These are phyloP conservation scores for Pseudogymnoascus sp. DNA, from an alignment of 2,329 filamentous ascomycete genomes.

Conservation along the genomic window DNA sequence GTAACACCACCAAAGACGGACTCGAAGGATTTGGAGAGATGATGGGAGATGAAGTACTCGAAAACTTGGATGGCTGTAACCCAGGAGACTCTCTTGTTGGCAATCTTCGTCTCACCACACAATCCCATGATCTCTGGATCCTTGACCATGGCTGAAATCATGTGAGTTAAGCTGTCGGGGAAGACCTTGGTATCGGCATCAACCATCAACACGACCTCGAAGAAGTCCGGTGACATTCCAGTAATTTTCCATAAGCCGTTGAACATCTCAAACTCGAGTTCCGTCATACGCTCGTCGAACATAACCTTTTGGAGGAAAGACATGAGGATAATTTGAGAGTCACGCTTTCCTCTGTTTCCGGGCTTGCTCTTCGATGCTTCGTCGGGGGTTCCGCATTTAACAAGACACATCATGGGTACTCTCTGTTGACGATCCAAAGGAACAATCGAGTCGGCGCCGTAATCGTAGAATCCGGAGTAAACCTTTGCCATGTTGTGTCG, in stretches of 20 bases:
- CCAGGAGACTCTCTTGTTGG: slow-evolving; percentile 93
- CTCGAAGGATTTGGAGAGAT: slow-evolving; percentile 94
- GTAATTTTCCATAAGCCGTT: slow-evolving; percentile 98
- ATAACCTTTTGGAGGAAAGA: slow-evolving; percentile 99
- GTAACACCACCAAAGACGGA: slow-evolving; percentile 98
- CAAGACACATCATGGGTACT: slow-evolving; percentile 93
- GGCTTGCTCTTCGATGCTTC: slow-evolving; percentile 78
- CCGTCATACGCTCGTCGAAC: slow-evolving; percentile 99
- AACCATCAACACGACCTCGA: slow-evolving; percentile 97
- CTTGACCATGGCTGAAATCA: slow-evolving; percentile 98
- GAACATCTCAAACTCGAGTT: slow-evolving; percentile 99
- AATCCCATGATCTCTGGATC: slow-evolving; percentile 99
- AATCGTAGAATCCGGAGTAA: slow-evolving; percentile 97
- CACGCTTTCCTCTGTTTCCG: slow-evolving; percentile 95
- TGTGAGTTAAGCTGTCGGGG: slow-evolving; percentile 95
- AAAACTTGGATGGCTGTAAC: slow-evolving; percentile 98
- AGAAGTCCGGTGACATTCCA: slow-evolving; percentile 95
- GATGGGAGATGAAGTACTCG: slow-evolving; percentile 98
- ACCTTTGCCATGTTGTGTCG: slow-evolving; percentile 99
- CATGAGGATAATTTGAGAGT: slow-evolving; percentile 99
- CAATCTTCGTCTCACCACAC: slow-evolving; percentile 98
- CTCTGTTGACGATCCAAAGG: slow-evolving; percentile 85
- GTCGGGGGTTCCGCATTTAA: slow-evolving; percentile 90
- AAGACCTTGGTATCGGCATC: slow-evolving; percentile 99
- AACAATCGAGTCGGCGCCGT: slow-evolving; percentile 72